Conservation (phyloP, 495 filamentous ascomycete species). For the Penicillium goetzii region DNA sequence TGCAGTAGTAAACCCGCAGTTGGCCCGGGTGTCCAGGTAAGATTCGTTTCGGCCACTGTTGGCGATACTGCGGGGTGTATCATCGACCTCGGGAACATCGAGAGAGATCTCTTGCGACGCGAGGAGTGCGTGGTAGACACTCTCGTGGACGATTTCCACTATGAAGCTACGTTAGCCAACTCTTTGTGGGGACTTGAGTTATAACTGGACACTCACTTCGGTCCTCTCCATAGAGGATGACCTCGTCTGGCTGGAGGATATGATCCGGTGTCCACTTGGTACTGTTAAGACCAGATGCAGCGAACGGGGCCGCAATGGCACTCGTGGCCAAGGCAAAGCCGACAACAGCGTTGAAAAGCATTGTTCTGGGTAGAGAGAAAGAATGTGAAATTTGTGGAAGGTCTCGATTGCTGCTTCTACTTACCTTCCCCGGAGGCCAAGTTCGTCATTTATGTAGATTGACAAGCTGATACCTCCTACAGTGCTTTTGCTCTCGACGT, state of each 20-base stretch:
- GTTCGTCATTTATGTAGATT: neutral
- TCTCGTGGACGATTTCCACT: constrained; percentile 1
- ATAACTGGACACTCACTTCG: constrained; percentile 7
- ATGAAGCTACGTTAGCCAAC: neutral
- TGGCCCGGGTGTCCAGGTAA: neutral
- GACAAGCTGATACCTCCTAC: neutral
- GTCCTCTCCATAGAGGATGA: constrained; percentile 14
- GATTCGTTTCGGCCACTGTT: neutral
- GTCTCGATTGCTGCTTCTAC: neutral
- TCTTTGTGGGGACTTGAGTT: neutral
- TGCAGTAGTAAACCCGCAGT: neutral
- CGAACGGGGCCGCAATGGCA: neutral
- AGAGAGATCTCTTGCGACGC: neutral
- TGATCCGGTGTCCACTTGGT: constrained; percentile 19
- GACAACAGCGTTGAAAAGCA: neutral
- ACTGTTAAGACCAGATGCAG: constrained; percentile 7
- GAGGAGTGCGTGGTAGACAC: neutral
- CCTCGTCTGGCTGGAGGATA: constrained; percentile 17
- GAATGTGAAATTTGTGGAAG: neutral
- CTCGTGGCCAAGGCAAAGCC: neutral
- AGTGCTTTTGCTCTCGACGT: neutral
- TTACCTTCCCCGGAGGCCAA: neutral
- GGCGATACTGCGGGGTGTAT: neutral
- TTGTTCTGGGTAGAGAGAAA: neutral
- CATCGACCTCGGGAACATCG: neutral